Base-by-base conservation (phyloP, 2,329 filamentous ascomycete species). In the Alternaria metachromatica region DNA sequence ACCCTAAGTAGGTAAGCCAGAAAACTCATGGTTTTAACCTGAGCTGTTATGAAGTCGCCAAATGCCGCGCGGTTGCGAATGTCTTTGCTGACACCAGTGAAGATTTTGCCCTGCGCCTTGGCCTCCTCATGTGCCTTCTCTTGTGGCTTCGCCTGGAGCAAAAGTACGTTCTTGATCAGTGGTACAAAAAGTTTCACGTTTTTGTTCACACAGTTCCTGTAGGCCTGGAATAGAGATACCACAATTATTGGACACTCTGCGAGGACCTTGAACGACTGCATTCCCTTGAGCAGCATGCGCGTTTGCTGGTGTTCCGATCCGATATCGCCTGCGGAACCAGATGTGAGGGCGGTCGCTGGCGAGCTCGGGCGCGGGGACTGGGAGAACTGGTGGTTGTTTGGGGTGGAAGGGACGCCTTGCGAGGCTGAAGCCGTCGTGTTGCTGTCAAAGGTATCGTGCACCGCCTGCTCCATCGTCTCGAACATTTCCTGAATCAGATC, bases 21-120 rank as follows among this genome's bases (percentile, higher is more conserved):
- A 74, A 99, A 99, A 74, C 94, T 98, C 95, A 99, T 98, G 0
- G 95, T 98, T 84, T 99, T 98, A 15, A 99, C 96, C 79, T 99
- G 96, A 1, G 95, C 94, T 0, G 94, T 98, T 68, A 99, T 96
- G 70, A 98, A 97, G 73, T 99, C 96, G 37, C 95, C 96, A 82
- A 98, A 99, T 0, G 94, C 95, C 12, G 92, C 92, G 61, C 94
- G 87, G 73, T 98, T 97, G 81, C 93, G 95, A 76, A 99, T 97
- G 62, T 93, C 92, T 51, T 92, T 92, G 81, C 93, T 97, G 57
- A 99, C 93, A 2, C 96, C 95, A 0, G 93, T 96, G 76, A 98
- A 97, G 13, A 97, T 91, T 33, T 90, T 91, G 15, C 90, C 91
- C 73, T 89, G 91, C 1, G 89, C 88, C 45, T 89, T 89, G 12